Base-by-base conservation (phyloP, 1,284 basidiomycete genomes). In the Ustilago curta region DNA sequence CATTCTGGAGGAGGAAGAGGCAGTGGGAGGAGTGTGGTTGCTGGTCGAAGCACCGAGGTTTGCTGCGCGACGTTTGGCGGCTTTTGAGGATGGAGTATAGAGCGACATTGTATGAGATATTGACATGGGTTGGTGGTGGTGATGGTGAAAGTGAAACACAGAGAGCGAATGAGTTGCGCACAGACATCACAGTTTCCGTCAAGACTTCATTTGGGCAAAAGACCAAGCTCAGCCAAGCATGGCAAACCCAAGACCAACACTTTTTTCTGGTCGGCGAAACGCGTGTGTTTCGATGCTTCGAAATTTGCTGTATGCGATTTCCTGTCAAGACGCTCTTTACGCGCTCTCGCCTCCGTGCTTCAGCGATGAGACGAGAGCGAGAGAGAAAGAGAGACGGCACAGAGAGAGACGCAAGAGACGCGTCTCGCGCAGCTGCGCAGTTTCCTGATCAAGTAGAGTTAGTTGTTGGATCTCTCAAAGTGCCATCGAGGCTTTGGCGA, bases 31-130 rank as follows among this genome's bases (percentile, higher is more conserved):
- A 19, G 59, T 62, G 56, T 62, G 59, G 7, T 58, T 62, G 66
- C 55, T 63, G 37, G 59, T 44, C 2, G 68, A 58, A n/a, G 62
- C 62, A 29, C 59, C 60, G 29, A 65, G 60, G 53, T 64, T 69
- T 54, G 73, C 58, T 7, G 61, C 56, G 29, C 62, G 52, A 11
- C 73, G 58, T 32, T 68, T 68, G 43, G 73, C 64, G 47, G 70
- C 64, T 53, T 77, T 77, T 19, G 66, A 70, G 19, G 75, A 74
- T 3, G 75, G 75, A 8, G 75, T 77, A 53, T 77, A 77, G 45
- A 77, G 71, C 51, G 75, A 77, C 75, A 77, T 77, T 55, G 18
- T 39, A 29, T 31, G 32, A 23, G 16, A 16, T n/a, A n/a, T n/a
- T n/a, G n/a, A n/a, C n/a, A n/a, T n/a, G n/a, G 16, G 21, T 18